phyloP scores from a whole-genome alignment of 2,329 filamentous ascomycete species.

The Dactylellina drechsleri region DNA sequence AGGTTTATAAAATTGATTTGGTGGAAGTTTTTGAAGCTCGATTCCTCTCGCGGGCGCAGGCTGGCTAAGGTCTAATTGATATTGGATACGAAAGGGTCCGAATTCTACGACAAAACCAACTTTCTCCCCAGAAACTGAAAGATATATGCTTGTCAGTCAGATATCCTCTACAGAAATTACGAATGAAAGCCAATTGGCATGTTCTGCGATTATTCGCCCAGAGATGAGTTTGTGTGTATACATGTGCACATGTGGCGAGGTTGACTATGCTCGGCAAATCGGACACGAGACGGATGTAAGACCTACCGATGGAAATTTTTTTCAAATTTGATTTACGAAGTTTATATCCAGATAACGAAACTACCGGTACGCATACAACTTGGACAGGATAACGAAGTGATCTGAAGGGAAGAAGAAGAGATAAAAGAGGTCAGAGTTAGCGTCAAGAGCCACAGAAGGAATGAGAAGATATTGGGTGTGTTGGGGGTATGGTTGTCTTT shows the following conservation, averaged over 20 bases:
- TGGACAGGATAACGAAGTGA: not conserved
- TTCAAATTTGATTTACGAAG: not conserved
- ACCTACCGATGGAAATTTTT: constrained; percentile 11
- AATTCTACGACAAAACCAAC: constrained; percentile 12
- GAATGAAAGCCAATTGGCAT: constrained; percentile 21
- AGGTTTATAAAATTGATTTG: constrained; percentile 8
- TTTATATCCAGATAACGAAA: constrained; percentile 5
- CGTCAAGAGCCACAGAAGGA: not conserved
- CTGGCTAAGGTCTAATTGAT: constrained; percentile 7
- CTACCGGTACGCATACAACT: not conserved
- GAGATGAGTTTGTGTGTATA: constrained; percentile 6
- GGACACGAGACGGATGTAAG: constrained; percentile 19
- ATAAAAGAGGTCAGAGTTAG: constrained; percentile 22
- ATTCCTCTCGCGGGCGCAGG: constrained; percentile 5
- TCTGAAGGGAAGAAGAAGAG: constrained; percentile 19
- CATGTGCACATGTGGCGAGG: constrained; percentile 22
- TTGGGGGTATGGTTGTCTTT: constrained; percentile 54
- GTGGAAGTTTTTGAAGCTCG: constrained; percentile 20
- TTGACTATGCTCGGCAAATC: not conserved
- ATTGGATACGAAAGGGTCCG: constrained; percentile 11
- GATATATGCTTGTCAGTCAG: constrained; percentile 28
- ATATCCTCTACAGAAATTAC: constrained; percentile 7
- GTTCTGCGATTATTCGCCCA: constrained; percentile 35
- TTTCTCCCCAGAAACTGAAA: constrained; percentile 25
- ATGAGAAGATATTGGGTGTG: constrained; percentile 5